Base-by-base conservation (phyloP, 352 stramenopile species). In the Phytophthora chlamydospora region DNA sequence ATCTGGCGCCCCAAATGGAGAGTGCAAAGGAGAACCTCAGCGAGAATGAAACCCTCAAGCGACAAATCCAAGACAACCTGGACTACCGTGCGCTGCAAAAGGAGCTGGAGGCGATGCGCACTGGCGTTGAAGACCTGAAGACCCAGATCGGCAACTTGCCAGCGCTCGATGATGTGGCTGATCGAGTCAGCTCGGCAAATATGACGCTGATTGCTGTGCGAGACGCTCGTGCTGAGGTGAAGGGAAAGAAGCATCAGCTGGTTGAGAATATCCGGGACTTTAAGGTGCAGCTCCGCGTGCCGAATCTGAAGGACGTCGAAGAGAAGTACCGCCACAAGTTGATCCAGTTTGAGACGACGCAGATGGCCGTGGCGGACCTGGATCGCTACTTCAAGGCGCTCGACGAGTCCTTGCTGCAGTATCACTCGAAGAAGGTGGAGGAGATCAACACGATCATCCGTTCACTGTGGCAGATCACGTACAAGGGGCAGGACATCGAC, bases 371-470 rank as follows among this genome's bases (percentile, higher is more conserved):
- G 4, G 78, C 79, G 5, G 98, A 99, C 58, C 66, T 99, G 14
- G 97, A 99, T 57, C 98, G 96, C 35, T 99, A 99, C 78, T 98
- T 97, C 67, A 94, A 91, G 59, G 90, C 88, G 0, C 83, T 98
- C 3, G 97, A 99, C 63, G 90, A 98, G 57, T 97, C 97, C 3
- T 78, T 99, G 19, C 78, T 99, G 39, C 78, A 96, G 46, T 99
- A 98, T 73, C 98, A 99, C 73, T 92, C 86, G 16, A 97, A 98
- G 58, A 99, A 99, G 71, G 98, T 99, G 46, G 89, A 90, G 40
- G 97, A 99, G 61, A 99, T 99, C 73, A 99, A 99, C 80, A 97
- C 97, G 33, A 99, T 99, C 53, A 99, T 99, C 64, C 82, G 88
- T 21, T 97, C 98, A 46, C 73, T 99, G 13, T 99, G 97, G 97